Evolutionary conservation across 257 asterid species (phyloP), one percentile per base, ranked within the genome.

Genomic region (Petunia secreta): DNA sequence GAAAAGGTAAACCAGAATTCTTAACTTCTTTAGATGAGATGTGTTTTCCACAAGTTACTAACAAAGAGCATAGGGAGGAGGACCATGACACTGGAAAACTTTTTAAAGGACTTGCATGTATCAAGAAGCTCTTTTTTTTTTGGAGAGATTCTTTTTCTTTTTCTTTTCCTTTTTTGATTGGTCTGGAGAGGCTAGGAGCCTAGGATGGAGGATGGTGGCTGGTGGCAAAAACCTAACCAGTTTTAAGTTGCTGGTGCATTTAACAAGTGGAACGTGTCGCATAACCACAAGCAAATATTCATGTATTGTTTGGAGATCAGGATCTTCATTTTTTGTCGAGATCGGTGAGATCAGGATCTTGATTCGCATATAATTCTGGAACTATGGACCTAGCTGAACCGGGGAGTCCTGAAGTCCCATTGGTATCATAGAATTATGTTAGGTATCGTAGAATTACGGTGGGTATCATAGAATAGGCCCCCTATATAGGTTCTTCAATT

Each of bases 51-150:
- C 62, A 50, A 50, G 78, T 73, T 50, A 11, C 36, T 11, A 73
- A 60, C 77, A 73, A 73, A 73, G 62, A 50, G 50, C 62, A 73
- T 13, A 11, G 62, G 78, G 50, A 73, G 78, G 55, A 73, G 62
- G 78, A 34, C 7, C 62, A 50, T 73, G 62, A 40, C 60, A 73
- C 46, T 10, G 53, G 25, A 25, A 1, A 36, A 73, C 3, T 36
- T 50, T 64, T 73, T 55, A 73, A 52, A 52, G 44, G 11, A 73
- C 62, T 50, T 73, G 46, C 62, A 73, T 50, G 46, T 50, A 25
- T 50, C 62, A 50, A 48, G 62, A 73, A 34, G 62, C 62, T 8
- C 25, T 25, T 25, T 25, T 25, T 25, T 25, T 25, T 25, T 25
- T 36, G 44, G 78, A 6, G 48, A 48, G 78, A 50, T 50, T 73